These are phyloP conservation scores for Candida broadrunensis DNA, from an alignment of 805 yeast genomes.

Conservation along the genomic window DNA sequence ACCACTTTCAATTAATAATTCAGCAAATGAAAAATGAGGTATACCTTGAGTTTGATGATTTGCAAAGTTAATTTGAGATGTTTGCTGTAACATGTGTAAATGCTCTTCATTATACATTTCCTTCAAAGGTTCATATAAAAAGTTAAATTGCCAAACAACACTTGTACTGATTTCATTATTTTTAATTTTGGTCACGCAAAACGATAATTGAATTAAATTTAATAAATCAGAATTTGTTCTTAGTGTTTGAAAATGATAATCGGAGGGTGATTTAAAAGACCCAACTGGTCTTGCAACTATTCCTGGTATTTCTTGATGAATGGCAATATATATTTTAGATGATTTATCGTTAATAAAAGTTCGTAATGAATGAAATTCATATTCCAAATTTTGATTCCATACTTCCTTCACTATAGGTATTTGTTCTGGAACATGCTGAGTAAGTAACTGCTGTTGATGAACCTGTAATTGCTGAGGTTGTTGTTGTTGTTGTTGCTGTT, in stretches of 20 bases:
- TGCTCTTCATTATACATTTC: constrained; percentile 91
- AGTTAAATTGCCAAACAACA: constrained; percentile 96
- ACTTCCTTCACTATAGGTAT: constrained; percentile 66
- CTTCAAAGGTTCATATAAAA: constrained; percentile 67
- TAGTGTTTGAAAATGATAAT: constrained; percentile 94
- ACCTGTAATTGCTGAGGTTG: constrained; percentile 18
- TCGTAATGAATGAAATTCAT: constrained; percentile 62
- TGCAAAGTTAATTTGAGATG: constrained; percentile 76
- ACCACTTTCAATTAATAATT: constrained; percentile 81
- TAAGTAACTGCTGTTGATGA: constrained; percentile 13
- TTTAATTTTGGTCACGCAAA: constrained; percentile 37
- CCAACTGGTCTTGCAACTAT: constrained; percentile 96
- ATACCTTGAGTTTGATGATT: constrained; percentile 76
- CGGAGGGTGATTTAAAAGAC: constrained; percentile 80
- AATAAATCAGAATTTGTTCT: constrained; percentile 87
- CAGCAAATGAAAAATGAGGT: constrained; percentile 76
- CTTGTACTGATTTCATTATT: constrained; percentile 58
- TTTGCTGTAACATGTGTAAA: constrained; percentile 70
- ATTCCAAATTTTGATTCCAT: constrained; percentile 67
- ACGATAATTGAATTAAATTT: constrained; percentile 72
- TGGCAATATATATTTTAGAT: constrained; percentile 50
- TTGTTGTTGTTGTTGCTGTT: constrained; percentile 20
- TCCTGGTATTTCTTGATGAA: constrained; percentile 94
- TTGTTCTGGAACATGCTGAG: constrained; percentile 22
- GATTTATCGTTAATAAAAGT: constrained; percentile 52